phyloP scores from a whole-genome alignment of 805 yeast species.

The Starmerella tilneyi region DNA sequence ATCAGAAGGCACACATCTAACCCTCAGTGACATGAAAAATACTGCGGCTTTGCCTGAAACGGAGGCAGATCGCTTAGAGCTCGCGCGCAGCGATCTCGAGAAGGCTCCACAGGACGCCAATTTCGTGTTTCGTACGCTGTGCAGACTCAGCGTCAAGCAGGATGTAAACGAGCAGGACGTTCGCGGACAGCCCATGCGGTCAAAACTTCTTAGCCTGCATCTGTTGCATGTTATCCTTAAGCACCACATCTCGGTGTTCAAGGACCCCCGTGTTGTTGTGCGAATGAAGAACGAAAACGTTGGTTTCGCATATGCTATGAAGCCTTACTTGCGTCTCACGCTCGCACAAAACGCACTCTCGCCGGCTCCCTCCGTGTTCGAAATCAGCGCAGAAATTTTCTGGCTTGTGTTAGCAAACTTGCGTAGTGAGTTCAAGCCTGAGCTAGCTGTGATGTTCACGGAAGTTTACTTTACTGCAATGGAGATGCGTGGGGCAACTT shows the following conservation, averaged over 20 bases:
- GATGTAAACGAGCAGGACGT: slow-evolving; percentile 56
- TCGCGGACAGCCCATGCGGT: slow-evolving; percentile 82
- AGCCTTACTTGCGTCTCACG: slow-evolving; percentile 73
- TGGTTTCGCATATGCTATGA: slow-evolving; percentile 63
- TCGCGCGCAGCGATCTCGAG: slow-evolving; percentile 49
- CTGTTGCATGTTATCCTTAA: slow-evolving; percentile 75
- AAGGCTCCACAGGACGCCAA: slow-evolving; percentile 81
- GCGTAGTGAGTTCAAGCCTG: slow-evolving; percentile 80
- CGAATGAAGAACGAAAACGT: slow-evolving; percentile 27
- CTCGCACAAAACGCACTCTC: slow-evolving; percentile 89
- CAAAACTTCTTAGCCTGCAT: slow-evolving; percentile 79
- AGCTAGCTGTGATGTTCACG: slow-evolving; percentile 83
- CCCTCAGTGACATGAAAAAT: slow-evolving; percentile 24
- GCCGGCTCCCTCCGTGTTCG: slow-evolving; percentile 82
- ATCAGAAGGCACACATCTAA: slow-evolving; percentile 14
- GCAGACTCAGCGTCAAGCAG: slow-evolving; percentile 77
- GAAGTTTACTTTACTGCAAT: slow-evolving; percentile 92
- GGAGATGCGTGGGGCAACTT: slow-evolving; percentile 80
- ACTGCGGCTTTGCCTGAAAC: slow-evolving; percentile 20
- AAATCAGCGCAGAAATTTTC: slow-evolving; percentile 81
- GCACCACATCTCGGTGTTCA: slow-evolving; percentile 75
- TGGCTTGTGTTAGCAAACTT: slow-evolving; percentile 79
- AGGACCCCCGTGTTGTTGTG: slow-evolving; percentile 32
- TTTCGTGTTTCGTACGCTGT: slow-evolving; percentile 85
- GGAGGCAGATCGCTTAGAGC: slow-evolving; percentile 30